Evolutionary conservation across 2,329 filamentous ascomycete species (phyloP), one percentile per base, ranked within the genome.

Genomic region (Trichoderma pleuroti): DNA sequence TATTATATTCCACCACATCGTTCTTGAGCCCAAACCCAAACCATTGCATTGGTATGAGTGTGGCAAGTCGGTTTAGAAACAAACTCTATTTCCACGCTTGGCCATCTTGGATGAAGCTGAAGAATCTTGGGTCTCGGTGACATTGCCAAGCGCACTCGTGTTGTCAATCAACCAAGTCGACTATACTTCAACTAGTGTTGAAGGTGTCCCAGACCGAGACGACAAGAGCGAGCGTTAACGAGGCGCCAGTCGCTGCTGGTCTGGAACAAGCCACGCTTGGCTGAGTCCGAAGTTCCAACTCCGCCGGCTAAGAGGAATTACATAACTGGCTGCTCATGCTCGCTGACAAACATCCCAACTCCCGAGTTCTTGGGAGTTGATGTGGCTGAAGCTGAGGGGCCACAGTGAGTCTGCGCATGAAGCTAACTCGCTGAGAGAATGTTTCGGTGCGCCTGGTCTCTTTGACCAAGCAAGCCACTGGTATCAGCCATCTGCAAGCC

Each of bases 71-170:
- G 30, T 34, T 30, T 42, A 52, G 60, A 54, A 4, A 18, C 28
- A 49, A 68, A 68, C 54, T 61, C 56, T 68, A 68, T 68, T 52
- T 16, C n/a, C 21, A 60, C 56, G 16, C 32, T 14, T 61, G 18
- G 26, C 36, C 12, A 28, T 14, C 56, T 36, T 16, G 56, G 39
- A 60, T 34, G 54, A 49, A 68, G 65, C 65, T 61, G 54, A 52
- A 32, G 26, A 26, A 4, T 12, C 3, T 10, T 18, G 26, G 61
- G 56, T 61, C 34, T 24, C 16, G 3, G 28, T 12, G 49, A 61
- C 65, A 14, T 32, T 14, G 21, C 6, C 36, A 28, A 30, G 5
- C 14, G 5, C 18, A 12, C 16, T 36, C 10, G 26, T 26, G 14
- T 8, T 10, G 28, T 30, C 4, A n/a, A 30, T 36, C 18, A n/a